Base-by-base conservation (phyloP, 2,329 filamentous ascomycete species). In the Fusarium coffeatum region DNA sequence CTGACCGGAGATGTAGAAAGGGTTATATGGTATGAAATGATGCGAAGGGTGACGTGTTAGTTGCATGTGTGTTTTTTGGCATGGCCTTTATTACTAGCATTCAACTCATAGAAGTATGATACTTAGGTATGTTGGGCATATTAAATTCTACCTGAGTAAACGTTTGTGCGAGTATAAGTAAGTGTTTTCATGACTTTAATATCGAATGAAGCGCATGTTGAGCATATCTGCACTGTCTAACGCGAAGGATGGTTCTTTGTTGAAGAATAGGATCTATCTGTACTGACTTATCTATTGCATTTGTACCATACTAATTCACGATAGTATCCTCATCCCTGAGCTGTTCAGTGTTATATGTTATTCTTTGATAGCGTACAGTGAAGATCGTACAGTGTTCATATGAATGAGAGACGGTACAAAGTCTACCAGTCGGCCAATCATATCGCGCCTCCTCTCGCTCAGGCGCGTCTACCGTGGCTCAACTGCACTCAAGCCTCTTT, bases 391-490 rank as follows among this genome's bases (percentile, higher is more conserved):
- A 64, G 76, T 76, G 37, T 49, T 49, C 6, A 3, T 0, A 1
- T 1, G 1, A 1, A 10, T 0, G 3, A 34, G 3, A 15, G 4
- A 66, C 64, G 48, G 51, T 65, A 22, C 4, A 4, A 18, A 54
- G 58, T 27, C 45, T 54, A 43, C 23, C n/a, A 28, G 47, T 28
- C 46, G 42, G 46, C 76, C 76, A 78, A 77, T 76, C 69, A 78
- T 63, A 56, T 30, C 47, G 53, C 49, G 56, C 32, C n/a, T 42
- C 55, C 59, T 62, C 64, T 42, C 46, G 57, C 56, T 55, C 60
- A 68, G 66, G 57, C 75, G 76, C 76, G 76, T 77, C 63, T 67
- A 70, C 66, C 69, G 72, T 77, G 73, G 66, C 66, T 72, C 67
- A 69, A 57, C 48, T 61, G 45, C 41, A 61, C 54, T 58, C 68